These are phyloP conservation scores for Paecilomyces sp. DNA, from an alignment of 2,329 filamentous ascomycete genomes.

Conservation along the genomic window DNA sequence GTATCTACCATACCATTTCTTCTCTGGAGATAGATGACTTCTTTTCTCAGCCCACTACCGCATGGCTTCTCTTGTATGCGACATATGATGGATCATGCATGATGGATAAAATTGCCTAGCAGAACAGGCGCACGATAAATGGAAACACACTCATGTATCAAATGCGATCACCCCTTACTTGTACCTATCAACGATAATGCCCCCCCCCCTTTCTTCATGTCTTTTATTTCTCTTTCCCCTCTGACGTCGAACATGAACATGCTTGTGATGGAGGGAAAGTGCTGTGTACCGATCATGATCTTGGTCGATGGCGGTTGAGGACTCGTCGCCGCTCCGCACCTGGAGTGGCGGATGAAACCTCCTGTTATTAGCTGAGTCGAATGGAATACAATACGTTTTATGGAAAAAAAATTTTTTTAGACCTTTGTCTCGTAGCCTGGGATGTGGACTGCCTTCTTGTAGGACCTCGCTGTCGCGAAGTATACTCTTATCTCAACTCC, in stretches of 20 bases:
- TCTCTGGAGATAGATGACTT: not conserved
- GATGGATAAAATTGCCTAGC: not conserved
- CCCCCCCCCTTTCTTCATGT: not conserved
- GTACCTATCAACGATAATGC: slow-evolving; percentile 2
- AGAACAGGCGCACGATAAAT: not conserved
- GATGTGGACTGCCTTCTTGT: not conserved
- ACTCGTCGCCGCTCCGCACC: not conserved
- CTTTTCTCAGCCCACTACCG: not conserved
- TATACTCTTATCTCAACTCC: not conserved
- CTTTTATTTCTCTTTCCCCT: not conserved
- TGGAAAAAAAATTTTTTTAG: too few relatives aligned
- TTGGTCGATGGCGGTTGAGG: not conserved
- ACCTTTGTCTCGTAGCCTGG: too few relatives aligned
- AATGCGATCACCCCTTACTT: slow-evolving; percentile 1
- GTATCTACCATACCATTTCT: not conserved
- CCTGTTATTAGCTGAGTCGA: not conserved
- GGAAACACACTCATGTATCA: slow-evolving; percentile 4
- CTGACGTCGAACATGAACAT: not conserved
- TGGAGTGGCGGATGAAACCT: not conserved
- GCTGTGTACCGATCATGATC: not conserved
- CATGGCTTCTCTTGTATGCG: slow-evolving; percentile 3
- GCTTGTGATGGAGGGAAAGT: not conserved
- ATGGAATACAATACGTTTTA: not conserved
- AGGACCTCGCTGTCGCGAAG: not conserved
- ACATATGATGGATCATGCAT: slow-evolving; percentile 1